Base-by-base conservation (phyloP, 108 stramenopile species). In the Parmales sp. region DNA sequence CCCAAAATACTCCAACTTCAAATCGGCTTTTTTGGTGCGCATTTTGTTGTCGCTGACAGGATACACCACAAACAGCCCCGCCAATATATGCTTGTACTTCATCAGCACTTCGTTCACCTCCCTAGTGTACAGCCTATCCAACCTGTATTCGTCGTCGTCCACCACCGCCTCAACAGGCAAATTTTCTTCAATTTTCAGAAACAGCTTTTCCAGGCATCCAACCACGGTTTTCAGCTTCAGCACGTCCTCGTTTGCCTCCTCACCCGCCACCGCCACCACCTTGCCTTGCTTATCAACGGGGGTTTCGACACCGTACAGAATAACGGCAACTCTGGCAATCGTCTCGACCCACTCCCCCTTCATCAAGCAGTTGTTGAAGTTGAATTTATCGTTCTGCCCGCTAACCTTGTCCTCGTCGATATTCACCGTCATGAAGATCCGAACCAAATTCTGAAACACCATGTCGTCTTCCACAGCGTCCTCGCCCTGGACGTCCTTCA, bases 331-430 rank as follows among this genome's bases (percentile, higher is more conserved):
- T 60, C 54, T 11, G 54, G 29, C 26, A 28, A 60, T 28, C 1
- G 20, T 0, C 26, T 60, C 54, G 26, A 60, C 36, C 54, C 54
- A 60, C 26, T 60, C 54, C 29, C 36, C 31, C 54, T 60, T 60
- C 26, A 60, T 19, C 13, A 60, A 34, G 28, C n/a, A 60, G 16
- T 34, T 60, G 54, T 19, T 20, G 31, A 19, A 20, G 26, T 60
- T 60, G 31, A 60, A 60, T 34, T 60, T 60, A 13, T 28, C 54
- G 1, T 28, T 34, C n/a, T n/a, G n/a, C n/a, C n/a, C n/a, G n/a
- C n/a, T n/a, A n/a, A n/a, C n/a, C 26, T 60, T 60, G 26, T 60
- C 54, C 54, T 60, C 54, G 29, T 34, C 54, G 29, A 60, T 13
- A 34, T 60, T 60, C 26, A 60, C 54, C 1, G 54, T 60, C 31